Base-by-base conservation (phyloP, 2,329 filamentous ascomycete species). In the Ilyonectria sp. region DNA sequence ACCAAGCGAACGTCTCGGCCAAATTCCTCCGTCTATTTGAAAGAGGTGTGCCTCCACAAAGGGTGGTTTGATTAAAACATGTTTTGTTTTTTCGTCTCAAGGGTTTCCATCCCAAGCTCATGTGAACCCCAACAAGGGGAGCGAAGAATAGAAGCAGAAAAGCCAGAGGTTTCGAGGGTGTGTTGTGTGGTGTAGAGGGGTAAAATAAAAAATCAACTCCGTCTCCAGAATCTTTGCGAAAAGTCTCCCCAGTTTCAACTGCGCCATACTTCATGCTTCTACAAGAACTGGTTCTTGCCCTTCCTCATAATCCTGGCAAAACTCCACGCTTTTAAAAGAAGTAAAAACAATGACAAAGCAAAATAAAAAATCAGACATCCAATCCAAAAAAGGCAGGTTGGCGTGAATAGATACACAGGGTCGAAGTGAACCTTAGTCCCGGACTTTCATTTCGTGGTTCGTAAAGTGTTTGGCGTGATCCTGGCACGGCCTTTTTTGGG, bases 191-290 rank as follows among this genome's bases (percentile, higher is more conserved):
- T 29, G 56, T 61, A 57, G 49, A 52, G 62, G 60, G 37, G 61
- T 57, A 64, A 58, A 37, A 10, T 44, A 31, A 44, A 61, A 67
- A 63, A 65, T n/a, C 44, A 66, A 69, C 72, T 71, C 73, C 71
- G 31, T 75, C 68, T 73, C 60, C 63, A 55, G 35, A 61, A 62
- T 68, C 60, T 72, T 62, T 60, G 65, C 58, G 62, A 70, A 67
- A 63, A 50, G 55, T 58, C 31, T 65, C 69, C 57, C 67, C 69
- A 57, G 54, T 73, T 61, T 69, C 58, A 72, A 72, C 74, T 75
- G 74, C 74, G 74, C 74, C 74, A 68, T 70, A 72, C 73, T 68
- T 74, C 67, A 75, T 75, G 74, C 74, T 74, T 75, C 74, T 76
- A 75, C 72, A 75, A 62, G 54, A 68, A 69, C 60, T 61, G 69